Evolutionary conservation across 768 basidiomycete genomes (phyloP).

Genomic region (Wakefieldia striispora): DNA sequence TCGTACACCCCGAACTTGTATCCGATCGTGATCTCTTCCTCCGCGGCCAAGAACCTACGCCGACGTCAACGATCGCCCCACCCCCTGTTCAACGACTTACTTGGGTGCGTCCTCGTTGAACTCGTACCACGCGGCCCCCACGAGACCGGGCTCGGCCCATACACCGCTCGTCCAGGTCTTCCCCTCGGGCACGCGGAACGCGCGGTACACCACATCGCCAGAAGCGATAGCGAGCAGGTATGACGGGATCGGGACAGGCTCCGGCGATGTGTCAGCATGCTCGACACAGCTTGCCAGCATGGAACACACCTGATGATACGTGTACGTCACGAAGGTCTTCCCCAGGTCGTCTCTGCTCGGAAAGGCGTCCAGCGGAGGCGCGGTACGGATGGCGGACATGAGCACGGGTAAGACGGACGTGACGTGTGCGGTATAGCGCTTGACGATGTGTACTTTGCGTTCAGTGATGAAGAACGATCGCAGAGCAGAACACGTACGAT

Average conservation of each 20-base stretch:
- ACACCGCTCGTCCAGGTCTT: constrained; percentile 79
- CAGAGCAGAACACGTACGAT: constrained; percentile 47
- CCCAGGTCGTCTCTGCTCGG: constrained; percentile 71
- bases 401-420: constrained; percentile 76
- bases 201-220: constrained; percentile 74
- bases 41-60: constrained; percentile 64
- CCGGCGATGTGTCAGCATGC: neutral
- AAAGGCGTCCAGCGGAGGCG: constrained; percentile 65
- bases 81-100: constrained; percentile 34
- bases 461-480: neutral
- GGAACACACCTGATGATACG: constrained; percentile 67
- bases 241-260: constrained; percentile 85
- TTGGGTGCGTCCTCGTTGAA: constrained; percentile 82
- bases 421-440: constrained; percentile 80
- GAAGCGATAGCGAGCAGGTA: constrained; percentile 89
- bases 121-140: constrained; percentile 82
- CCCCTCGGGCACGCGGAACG: constrained; percentile 58
- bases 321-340: constrained; percentile 67
- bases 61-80: neutral
- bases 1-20: constrained; percentile 91
- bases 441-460: neutral
- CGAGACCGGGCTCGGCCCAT: constrained; percentile 86
- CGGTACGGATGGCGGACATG: constrained; percentile 79
- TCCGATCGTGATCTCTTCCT: constrained; percentile 65
- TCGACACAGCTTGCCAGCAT: neutral